These are phyloP conservation scores for Colletotrichum graminicola DNA, from an alignment of 2,329 filamentous ascomycete genomes.

Conservation along the genomic window DNA sequence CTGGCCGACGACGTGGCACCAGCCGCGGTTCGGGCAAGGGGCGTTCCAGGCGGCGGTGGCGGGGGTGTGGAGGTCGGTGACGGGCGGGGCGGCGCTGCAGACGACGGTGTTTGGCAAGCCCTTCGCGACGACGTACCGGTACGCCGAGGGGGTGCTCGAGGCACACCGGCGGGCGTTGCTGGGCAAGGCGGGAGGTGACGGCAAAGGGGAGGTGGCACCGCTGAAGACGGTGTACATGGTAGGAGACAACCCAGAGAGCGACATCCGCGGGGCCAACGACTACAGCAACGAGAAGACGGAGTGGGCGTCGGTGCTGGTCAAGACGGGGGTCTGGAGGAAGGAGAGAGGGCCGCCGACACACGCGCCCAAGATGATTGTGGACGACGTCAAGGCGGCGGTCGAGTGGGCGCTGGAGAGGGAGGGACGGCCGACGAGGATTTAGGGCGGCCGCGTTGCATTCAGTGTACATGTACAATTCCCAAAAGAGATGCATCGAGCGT, in stretches of 20 bases:
- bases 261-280: slow-evolving; percentile 88
- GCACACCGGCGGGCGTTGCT: slow-evolving; percentile 67
- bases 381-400: slow-evolving; percentile 83
- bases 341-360: slow-evolving; percentile 65
- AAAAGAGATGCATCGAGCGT: not conserved
- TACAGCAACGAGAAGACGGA: slow-evolving; percentile 77
- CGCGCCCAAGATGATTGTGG: slow-evolving; percentile 73
- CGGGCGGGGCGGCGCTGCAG: slow-evolving; percentile 70
- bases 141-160: slow-evolving; percentile 81
- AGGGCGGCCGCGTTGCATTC: not conserved
- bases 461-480: too few species aligned
- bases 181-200: slow-evolving; percentile 34
- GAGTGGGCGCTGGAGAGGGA: slow-evolving; percentile 77
- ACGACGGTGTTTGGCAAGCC: slow-evolving; percentile 88
- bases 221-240: slow-evolving; percentile 91
- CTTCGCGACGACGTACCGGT: slow-evolving; percentile 80
- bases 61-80: slow-evolving; percentile 82
- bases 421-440: slow-evolving; percentile 46
- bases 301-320: slow-evolving; percentile 83
- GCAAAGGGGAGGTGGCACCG: slow-evolving; percentile 50
- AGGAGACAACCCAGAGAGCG: slow-evolving; percentile 89
- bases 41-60: slow-evolving; percentile 86
- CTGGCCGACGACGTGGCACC: slow-evolving; percentile 88
- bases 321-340: slow-evolving; percentile 79
- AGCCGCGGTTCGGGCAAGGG: slow-evolving; percentile 90